Evolutionary conservation across 495 filamentous ascomycete species (phyloP).

Genomic region (Alectoria sarmentosa): DNA sequence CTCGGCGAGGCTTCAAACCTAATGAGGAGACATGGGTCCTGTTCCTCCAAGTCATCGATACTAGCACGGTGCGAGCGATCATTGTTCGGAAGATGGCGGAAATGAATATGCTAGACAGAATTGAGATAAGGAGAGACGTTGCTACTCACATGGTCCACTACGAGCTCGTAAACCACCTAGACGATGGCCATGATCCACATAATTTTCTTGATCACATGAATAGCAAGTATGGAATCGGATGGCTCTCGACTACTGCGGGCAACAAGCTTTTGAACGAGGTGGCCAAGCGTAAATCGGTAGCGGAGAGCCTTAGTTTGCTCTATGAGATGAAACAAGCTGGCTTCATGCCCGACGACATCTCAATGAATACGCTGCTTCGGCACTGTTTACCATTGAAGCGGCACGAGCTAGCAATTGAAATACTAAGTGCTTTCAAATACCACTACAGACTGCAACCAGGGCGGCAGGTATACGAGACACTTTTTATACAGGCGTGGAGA

Average conservation of each 20-base stretch:
- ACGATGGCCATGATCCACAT: conserved; percentile 31
- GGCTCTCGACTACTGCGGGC: conserved; percentile 33
- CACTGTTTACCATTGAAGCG: conserved; percentile 11
- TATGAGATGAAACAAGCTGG: conserved; percentile 14
- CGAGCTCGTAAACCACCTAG: conserved; percentile 16
- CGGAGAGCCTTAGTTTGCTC: conserved; percentile 16
- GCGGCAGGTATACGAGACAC: conserved; percentile 12
- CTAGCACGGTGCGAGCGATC: conserved; percentile 29
- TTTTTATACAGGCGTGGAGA: conserved; percentile 40
- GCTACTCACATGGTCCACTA: conserved; percentile 10
- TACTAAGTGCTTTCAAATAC: conserved; percentile 13
- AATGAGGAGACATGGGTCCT: conserved; percentile 40
- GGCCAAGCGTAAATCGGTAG: conserved; percentile 2
- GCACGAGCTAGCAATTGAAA: conserved; percentile 13
- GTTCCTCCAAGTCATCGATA: conserved; percentile 33
- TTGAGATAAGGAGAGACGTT: conserved; percentile 8
- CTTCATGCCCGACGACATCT: conserved; percentile 16
- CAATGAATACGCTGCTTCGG: conserved; percentile 20
- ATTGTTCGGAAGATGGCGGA: conserved; percentile 35
- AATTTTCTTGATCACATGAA: conserved; percentile 34
- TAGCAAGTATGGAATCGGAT: conserved; percentile 29
- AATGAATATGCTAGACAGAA: conserved; percentile 30
- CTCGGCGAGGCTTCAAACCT: conserved; percentile 32
- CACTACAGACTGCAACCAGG: conserved; percentile 14
- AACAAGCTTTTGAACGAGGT: conserved; percentile 35